Evolutionary conservation across 495 filamentous ascomycete genomes (phyloP).

Genomic region (Penicillium silybi): DNA sequence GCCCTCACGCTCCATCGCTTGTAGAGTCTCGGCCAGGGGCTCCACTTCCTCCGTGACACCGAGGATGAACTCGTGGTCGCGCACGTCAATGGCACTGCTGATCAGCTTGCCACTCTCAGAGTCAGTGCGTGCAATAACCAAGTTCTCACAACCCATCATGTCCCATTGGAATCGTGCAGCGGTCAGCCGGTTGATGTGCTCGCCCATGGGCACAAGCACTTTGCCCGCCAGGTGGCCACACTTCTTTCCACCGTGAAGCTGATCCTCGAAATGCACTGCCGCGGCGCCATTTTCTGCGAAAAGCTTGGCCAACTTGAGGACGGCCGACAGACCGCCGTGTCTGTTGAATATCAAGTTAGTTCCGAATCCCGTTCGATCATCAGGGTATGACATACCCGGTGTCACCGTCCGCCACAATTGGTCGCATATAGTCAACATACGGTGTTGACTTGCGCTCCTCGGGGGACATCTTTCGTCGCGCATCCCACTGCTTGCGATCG

Average conservation of each 20-base stretch:
- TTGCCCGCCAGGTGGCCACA: conserved; percentile 97
- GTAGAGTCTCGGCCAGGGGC: conserved; percentile 83
- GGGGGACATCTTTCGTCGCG: conserved; percentile 67
- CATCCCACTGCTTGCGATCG: conserved; percentile 92
- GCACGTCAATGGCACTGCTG: conserved; percentile 83
- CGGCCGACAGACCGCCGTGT: conserved; percentile 84
- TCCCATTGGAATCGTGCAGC: conserved; percentile 98
- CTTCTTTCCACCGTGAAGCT: conserved; percentile 97
- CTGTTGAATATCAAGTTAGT: conserved; percentile 16
- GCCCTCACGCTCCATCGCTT: conserved; percentile 79
- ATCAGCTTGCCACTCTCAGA: conserved; percentile 89
- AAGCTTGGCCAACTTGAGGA: conserved; percentile 93
- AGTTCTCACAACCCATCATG: conserved; percentile 89
- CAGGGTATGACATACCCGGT: conserved; percentile 58
- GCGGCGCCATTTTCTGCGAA: conserved; percentile 98
- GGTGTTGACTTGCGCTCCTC: conserved; percentile 68
- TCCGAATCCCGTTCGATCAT: background rate
- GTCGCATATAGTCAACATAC: conserved; percentile 87
- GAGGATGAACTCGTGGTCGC: conserved; percentile 95
- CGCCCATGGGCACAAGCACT: conserved; percentile 87
- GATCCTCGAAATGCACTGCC: conserved; percentile 96
- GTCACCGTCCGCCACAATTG: conserved; percentile 96
- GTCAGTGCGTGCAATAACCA: conserved; percentile 92
- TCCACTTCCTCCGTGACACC: conserved; percentile 70
- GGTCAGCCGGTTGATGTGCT: conserved; percentile 92